Evolutionary conservation across 768 basidiomycete genomes (phyloP).

Genomic region (Termitomyces sp.): DNA sequence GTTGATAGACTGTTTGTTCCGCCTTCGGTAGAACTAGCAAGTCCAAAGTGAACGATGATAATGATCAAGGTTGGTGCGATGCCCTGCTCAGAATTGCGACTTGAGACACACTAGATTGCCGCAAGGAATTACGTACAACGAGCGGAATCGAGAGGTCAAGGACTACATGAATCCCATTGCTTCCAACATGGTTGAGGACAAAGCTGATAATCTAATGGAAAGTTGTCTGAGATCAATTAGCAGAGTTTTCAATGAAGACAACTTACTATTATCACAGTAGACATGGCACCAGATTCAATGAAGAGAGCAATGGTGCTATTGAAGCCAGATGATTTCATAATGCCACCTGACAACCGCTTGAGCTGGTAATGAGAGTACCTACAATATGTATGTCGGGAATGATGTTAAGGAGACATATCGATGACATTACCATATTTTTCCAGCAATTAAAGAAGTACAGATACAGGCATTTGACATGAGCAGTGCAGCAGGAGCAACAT

Average conservation of each 20-base stretch:
- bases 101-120: not conserved
- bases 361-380: constrained; percentile 11
- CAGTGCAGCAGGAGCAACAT: constrained; percentile 6
- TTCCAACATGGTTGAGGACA: constrained; percentile 8
- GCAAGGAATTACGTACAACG: constrained; percentile 1
- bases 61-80: constrained; percentile 17
- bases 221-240: not conserved
- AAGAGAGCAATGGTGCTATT: constrained; percentile 7
- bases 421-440: constrained; percentile 10
- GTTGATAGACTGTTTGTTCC: not conserved
- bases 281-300: constrained; percentile 12
- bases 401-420: not conserved
- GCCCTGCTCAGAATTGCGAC: constrained; percentile 2
- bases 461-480: constrained; percentile 12
- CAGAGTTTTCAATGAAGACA: not conserved
- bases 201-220: constrained; percentile 8
- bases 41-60: constrained; percentile 14
- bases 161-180: constrained; percentile 10
- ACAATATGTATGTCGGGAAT: not conserved
- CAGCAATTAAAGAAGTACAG: constrained; percentile 14
- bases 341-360: not conserved
- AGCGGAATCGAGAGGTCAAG: constrained; percentile 13
- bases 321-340: not conserved
- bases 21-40: not conserved
- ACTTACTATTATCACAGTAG: constrained; percentile 6